phyloP scores from a whole-genome alignment of 352 stramenopile genomes.

The Globisporangium uncinulatum region DNA sequence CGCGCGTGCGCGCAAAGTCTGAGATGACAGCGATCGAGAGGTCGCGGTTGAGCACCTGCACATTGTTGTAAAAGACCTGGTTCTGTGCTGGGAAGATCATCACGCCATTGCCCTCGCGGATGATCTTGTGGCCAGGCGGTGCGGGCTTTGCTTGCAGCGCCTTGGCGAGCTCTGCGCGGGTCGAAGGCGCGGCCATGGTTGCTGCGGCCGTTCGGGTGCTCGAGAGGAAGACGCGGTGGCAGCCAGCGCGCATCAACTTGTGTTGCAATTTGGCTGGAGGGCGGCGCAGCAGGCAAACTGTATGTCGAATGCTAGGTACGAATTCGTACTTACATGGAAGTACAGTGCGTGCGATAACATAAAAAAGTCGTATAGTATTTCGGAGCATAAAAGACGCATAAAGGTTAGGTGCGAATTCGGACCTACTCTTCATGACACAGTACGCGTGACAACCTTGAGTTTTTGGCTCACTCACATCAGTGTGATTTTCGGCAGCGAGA shows the following conservation, averaged over 20 bases:
- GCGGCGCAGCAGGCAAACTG: too few species aligned
- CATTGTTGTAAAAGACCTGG: conserved; percentile 92
- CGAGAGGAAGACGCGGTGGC: conserved; percentile 13
- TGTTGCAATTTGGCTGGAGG: too few species aligned
- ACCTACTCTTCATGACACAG: too few species aligned
- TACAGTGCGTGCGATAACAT: too few species aligned
- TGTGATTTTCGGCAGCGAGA: not conserved
- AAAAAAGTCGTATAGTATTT: too few species aligned
- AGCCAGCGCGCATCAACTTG: conserved; percentile 8
- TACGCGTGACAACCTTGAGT: too few species aligned
- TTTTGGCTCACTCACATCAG: too few species aligned
- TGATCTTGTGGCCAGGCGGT: conserved; percentile 77
- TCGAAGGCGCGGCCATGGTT: conserved; percentile 11
- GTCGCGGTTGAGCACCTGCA: conserved; percentile 98
- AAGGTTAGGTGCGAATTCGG: too few species aligned
- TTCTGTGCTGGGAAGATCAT: conserved; percentile 90
- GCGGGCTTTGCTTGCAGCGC: conserved; percentile 55
- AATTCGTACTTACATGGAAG: too few species aligned
- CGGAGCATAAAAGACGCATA: too few species aligned
- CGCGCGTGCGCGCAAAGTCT: conserved; percentile 91
- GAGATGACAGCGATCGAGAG: conserved; percentile 97
- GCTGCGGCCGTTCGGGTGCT: too few species aligned
- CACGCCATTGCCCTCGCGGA: conserved; percentile 85
- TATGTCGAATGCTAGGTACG: too few species aligned
- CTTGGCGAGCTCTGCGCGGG: conserved; percentile 48